Evolutionary conservation across 345 rosid species (phyloP), one percentile per base, ranked within the genome.

Genomic region (Hibiscus syriacus): DNA sequence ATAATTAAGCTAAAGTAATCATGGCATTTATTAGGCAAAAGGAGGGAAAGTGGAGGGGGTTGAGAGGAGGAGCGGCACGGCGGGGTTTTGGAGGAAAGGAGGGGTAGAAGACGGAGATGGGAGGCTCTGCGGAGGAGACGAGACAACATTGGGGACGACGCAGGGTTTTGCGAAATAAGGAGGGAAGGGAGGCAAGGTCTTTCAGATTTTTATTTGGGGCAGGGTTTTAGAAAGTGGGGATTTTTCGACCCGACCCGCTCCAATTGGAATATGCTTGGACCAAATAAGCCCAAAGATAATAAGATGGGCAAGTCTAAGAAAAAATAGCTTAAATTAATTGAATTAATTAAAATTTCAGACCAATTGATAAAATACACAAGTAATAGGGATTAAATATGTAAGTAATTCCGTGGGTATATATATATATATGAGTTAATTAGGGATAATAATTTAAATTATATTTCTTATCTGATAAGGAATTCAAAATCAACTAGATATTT

Each of bases 111-210:
- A 67, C 90, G 90, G 60, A 92, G 72, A 68, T 79, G 82, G 48
- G 90, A 88, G 52, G 88, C 67, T 76, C 70, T 90, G 25, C 81
- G 80, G 45, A 88, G 71, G 19, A 90, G 76, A 67, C 98, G 96
- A 77, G 85, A 73, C 66, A 88, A 83, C 98, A 88, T 88, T 57
- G 73, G 83, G 46, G 11, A 22, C 4, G 17, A 19, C 14, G 3
- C 12, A 12, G 59, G 29, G 11, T 20, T 49, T 29, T 7, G 29
- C 11, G 13, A 39, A 43, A 54, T 41, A 27, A 19, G 20, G 56
- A 20, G 34, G 0, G 27, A 0, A 11, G 19, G 50, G 23, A n/a
- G n/a, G 20, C 10, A 2, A 2, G 19, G 19, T 8, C 2, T 27
- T 27, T 64, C 67, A 17, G n/a, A 39, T 19, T 17, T 20, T 19